Base-by-base conservation (phyloP, 257 asterid genomes). In the Solanum etuberosum region DNA sequence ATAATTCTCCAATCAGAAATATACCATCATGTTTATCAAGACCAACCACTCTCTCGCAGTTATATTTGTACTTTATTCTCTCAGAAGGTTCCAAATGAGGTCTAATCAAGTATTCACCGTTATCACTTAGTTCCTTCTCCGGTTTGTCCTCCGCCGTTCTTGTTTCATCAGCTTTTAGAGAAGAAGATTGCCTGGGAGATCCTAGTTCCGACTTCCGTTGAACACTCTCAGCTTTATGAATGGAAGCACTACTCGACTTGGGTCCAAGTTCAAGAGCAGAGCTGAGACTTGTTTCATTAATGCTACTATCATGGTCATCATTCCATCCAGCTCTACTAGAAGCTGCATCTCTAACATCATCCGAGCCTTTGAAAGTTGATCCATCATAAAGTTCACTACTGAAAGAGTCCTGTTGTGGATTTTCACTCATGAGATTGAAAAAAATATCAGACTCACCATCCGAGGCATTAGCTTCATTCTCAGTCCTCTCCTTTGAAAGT, bases 1-100 rank as follows among this genome's bases (percentile, higher is more conserved):
- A 96, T 29, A 93, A 91, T 90, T 97, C 99, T 87, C 99, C 99
- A 40, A 96, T 94, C 87, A 97, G 91, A 93, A 97, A 97, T 82
- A 97, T 91, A 67, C 99, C 99, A 89, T 97, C 99, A 91, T 93
- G 99, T 89, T 97, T 97, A 92, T 97, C 99, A 83, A 97, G 99
- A 83, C 97, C 99, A 71, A 94, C 98, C 87, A 97, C 99, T 93
- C 99, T 94, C 91, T 97, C 99, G 72, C 99, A 97, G 54, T 97
- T 97, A 90, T 97, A 97, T 92, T 92, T 97, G 91, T 89, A 89
- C 93, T 94, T 97, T 90, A 97, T 97, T 88, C 93, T 97, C 85
- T 97, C 99, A 31, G 90, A 86, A 82, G 94, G 99, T 86, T 96
- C 96, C 87, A 97, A 89, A 89, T 95, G 94, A 87, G 99, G 99